Conservation (phyloP, 768 basidiomycete species). For the Strobilomyces dryophilus region DNA sequence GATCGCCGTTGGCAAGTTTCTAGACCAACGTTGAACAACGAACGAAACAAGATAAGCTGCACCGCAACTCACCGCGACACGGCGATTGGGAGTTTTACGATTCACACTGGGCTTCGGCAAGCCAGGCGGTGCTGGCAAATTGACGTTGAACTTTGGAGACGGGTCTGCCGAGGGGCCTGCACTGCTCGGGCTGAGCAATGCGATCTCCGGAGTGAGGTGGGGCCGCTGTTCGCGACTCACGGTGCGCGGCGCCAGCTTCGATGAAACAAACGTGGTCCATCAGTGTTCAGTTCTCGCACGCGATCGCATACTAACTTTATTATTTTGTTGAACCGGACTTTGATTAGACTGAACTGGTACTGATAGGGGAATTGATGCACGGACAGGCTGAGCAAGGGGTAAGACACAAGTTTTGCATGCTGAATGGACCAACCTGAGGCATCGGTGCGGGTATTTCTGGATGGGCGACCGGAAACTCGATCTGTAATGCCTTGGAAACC, state of each 20-base stretch:
- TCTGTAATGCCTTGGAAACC: not conserved
- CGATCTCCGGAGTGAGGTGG: not conserved
- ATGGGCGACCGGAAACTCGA: not conserved
- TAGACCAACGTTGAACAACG: not conserved
- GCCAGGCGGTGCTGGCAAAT: slow-evolving; percentile 11
- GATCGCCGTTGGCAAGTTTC: not conserved
- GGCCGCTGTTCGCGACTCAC: not conserved
- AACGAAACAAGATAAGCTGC: not conserved
- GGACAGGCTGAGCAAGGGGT: slow-evolving; percentile 1
- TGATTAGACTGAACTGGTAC: not conserved
- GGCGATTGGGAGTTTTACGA: not conserved
- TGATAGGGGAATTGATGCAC: not conserved
- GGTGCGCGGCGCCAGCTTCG: not conserved
- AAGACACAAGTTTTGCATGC: not conserved
- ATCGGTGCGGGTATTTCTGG: not conserved
- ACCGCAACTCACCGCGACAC: slow-evolving; percentile 2
- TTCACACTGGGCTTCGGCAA: not conserved
- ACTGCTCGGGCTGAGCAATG: not conserved
- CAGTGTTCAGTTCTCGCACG: not conserved
- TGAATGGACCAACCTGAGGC: slow-evolving; percentile 1
- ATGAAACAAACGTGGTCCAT: slow-evolving; percentile 7
- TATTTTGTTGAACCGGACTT: not conserved
- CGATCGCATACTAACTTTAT: slow-evolving; percentile 1
- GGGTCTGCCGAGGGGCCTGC: not conserved
- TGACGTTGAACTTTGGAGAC: not conserved